These are phyloP conservation scores for Chaetomium olivaceum DNA, from an alignment of 2,329 filamentous ascomycete species.

Conservation along the genomic window DNA sequence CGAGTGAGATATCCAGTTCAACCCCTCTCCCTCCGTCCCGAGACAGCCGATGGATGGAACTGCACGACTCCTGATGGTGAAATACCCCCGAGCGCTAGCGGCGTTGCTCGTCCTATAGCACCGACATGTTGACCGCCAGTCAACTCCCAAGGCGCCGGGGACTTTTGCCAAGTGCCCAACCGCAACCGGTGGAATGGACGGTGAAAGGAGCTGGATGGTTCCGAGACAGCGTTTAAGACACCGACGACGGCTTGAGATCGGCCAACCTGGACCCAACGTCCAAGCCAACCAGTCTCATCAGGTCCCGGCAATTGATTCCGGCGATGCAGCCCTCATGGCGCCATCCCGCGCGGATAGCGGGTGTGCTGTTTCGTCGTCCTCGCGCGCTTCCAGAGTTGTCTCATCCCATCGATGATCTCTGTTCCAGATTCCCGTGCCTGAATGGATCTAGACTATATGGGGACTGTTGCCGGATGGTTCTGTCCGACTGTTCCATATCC, in stretches of 20 bases:
- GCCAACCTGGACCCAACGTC: not conserved
- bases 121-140: not conserved
- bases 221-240: constrained; percentile 13
- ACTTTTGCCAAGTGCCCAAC: not conserved
- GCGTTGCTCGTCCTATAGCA: not conserved
- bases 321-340: not conserved
- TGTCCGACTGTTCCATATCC: not conserved
- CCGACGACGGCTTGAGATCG: not conserved
- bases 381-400: not conserved
- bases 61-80: not conserved
- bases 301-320: not conserved
- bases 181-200: not conserved
- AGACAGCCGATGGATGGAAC: not conserved
- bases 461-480: not conserved
- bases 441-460: not conserved
- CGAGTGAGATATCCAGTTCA: not conserved
- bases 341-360: not conserved
- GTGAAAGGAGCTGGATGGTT: not conserved
- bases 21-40: not conserved
- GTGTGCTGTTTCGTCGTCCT: not conserved
- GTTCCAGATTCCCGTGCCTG: constrained; percentile 1
- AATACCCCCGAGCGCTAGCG: not conserved
- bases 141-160: not conserved
- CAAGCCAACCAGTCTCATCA: not conserved
- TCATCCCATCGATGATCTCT: constrained; percentile 3